Evolutionary conservation across 176 grass and related monocot species (phyloP).

Genomic region (Oryza officinalis): DNA sequence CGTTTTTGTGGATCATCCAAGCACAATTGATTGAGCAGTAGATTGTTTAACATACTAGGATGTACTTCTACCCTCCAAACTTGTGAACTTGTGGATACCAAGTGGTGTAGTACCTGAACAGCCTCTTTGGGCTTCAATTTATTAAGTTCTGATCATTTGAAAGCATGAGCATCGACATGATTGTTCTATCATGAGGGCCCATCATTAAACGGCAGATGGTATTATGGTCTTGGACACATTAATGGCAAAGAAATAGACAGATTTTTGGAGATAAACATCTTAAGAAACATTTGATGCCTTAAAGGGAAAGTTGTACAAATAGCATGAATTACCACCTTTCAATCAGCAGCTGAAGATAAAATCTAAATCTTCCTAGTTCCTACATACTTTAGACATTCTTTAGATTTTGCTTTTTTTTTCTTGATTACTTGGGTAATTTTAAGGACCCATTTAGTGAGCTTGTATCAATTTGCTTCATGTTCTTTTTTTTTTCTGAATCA

Average conservation of each 20-base stretch:
- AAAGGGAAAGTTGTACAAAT: neutral
- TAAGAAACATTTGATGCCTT: slow-evolving; percentile 7
- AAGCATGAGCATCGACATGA: neutral
- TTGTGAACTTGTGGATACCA: neutral
- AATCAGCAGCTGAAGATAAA: neutral
- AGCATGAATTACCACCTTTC: neutral
- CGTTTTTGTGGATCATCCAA: neutral
- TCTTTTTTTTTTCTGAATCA: neutral
- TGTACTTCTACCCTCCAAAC: neutral
- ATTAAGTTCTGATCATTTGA: neutral
- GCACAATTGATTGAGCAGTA: neutral
- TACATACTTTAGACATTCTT: neutral
- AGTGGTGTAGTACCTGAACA: slow-evolving; percentile 12
- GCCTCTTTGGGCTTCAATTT: neutral
- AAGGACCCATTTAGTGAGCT: neutral
- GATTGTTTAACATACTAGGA: neutral
- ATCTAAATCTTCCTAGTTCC: neutral
- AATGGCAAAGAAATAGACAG: neutral
- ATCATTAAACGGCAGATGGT: neutral
- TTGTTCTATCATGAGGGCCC: neutral
- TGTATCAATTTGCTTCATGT: neutral
- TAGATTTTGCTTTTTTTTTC: neutral
- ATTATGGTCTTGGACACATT: neutral
- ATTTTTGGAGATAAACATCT: neutral
- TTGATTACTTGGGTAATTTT: neutral